Base-by-base conservation (phyloP, 139 green algal genomes). In the Limnomonas spitsbergensis region DNA sequence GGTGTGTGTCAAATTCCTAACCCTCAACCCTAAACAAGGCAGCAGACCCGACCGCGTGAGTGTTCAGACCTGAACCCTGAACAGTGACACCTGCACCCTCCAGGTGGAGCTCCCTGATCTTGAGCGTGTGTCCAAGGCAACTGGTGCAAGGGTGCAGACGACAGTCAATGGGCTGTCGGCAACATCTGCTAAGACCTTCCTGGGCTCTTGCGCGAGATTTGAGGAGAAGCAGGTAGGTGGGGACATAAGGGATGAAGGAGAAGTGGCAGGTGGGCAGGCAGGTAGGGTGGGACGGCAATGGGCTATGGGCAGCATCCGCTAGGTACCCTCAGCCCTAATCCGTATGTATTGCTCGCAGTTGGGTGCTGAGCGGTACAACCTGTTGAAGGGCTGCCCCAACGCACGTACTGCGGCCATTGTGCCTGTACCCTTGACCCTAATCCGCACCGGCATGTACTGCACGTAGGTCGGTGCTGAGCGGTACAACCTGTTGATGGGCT, bases 401-500 rank as follows among this genome's bases (percentile, higher is more conserved):
- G 91, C 93, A 0, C 90, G 92, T 69, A 99, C 96, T n/a, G 91
- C 93, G 72, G 99, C 96, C 32, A 93, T 99, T 29, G 95, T 99
- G 80, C n/a, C n/a, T n/a, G n/a, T n/a, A n/a, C n/a, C n/a, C n/a
- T n/a, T n/a, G n/a, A n/a, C n/a, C n/a, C n/a, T n/a, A n/a, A n/a
- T n/a, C n/a, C n/a, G n/a, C n/a, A n/a, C n/a, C n/a, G n/a, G n/a
- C n/a, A n/a, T n/a, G n/a, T n/a, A n/a, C 78, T 53, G 9, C 47
- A 27, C 67, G 40, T 85, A 94, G 88, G 96, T 99, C 27, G 96
- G 96, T 26, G 94, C 88, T 38, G 96, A 99, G 88, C 89, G 96
- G 1, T 99, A 94, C 91, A 99, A 99, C 85, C 78, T 99, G 39
- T 99, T 99, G 85, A 97, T 81, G n/a, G 95, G 93, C 29, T 98